These are phyloP conservation scores for Chondrus crispus DNA, from an alignment of 23 red algal species.

Conservation along the genomic window DNA sequence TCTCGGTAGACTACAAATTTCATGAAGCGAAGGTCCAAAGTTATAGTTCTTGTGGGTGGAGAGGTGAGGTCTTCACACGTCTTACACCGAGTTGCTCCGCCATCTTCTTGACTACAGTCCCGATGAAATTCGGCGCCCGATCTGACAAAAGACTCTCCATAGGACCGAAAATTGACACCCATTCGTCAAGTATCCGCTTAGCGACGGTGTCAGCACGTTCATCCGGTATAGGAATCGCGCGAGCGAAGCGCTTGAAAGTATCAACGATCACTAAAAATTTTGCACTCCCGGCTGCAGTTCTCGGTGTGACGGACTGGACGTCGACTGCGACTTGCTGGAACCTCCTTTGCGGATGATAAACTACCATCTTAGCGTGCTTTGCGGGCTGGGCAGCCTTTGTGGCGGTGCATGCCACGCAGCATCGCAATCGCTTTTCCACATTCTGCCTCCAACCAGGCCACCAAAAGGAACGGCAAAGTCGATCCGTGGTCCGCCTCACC, in stretches of 20 bases:
- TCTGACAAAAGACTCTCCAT: neutral
- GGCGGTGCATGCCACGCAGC: neutral
- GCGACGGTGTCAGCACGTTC: neutral
- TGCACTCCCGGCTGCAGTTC: neutral
- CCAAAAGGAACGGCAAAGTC: neutral
- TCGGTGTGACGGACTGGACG: neutral
- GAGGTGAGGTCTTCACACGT: no score
- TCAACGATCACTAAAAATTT: neutral
- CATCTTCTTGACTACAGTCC: no score
- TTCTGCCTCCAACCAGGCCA: neutral
- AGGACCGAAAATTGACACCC: neutral
- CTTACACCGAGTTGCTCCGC: no score
- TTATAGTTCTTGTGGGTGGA: no score
- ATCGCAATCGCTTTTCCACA: neutral
- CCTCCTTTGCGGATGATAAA: neutral
- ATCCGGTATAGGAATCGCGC: neutral
- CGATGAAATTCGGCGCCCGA: neutral
- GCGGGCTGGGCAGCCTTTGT: neutral
- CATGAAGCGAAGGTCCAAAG: no score
- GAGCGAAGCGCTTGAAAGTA: neutral
- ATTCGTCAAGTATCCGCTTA: neutral
- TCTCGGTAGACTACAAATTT: no score
- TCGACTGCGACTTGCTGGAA: neutral
- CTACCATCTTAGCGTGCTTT: neutral
- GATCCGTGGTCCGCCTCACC: neutral